Evolutionary conservation across 805 yeast species (phyloP), one percentile per base, ranked within the genome.

Genomic region (Schizosaccharomyces japonicus): DNA sequence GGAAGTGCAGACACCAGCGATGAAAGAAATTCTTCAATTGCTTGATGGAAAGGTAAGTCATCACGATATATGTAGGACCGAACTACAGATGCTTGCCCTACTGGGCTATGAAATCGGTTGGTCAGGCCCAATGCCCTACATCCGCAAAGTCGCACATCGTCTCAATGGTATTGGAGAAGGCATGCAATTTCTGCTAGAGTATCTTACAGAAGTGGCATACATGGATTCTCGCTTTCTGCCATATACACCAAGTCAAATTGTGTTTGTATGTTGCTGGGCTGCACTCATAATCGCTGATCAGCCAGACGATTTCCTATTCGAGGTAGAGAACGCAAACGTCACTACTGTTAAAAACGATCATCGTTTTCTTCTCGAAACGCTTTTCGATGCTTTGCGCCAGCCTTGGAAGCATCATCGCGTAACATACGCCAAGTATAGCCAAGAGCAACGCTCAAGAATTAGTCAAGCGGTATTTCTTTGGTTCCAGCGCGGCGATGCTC

Each of bases 101-200:
- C 71, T 87, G 53, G 83, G 83, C 54, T 90, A 85, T 63, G 94
- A 87, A 60, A 75, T 87, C 72, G 95, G 95, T 19, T 87, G 87
- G 85, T 95, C 96, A 1, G 96, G 96, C 10, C 98, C 98, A 49
- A 84, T 87, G 95, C 80, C 94, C 32, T 87, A 85, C 58, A 67
- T 87, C 52, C 73, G 96, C 61, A 75, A 95, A 56, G 80, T 90
- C 23, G n/a, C 27, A 19, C 2, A 79, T 93, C 51, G 90, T 87
- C 64, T 95, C 96, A 7, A 96, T 90, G 63, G 92, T 84, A 58
- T 87, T 87, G 62, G 95, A 90, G 59, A 76, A 78, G 58, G 95
- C 59, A 80, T 90, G 3, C 70, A 96, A 58, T 85, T 95, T 0
- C 67, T 87, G 54, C 95, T 96, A 32, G 90, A 87, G 62, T 87